Evolutionary conservation across 2,329 filamentous ascomycete species (phyloP), one percentile per base, ranked within the genome.

Genomic region (Karstenula rhodostoma): DNA sequence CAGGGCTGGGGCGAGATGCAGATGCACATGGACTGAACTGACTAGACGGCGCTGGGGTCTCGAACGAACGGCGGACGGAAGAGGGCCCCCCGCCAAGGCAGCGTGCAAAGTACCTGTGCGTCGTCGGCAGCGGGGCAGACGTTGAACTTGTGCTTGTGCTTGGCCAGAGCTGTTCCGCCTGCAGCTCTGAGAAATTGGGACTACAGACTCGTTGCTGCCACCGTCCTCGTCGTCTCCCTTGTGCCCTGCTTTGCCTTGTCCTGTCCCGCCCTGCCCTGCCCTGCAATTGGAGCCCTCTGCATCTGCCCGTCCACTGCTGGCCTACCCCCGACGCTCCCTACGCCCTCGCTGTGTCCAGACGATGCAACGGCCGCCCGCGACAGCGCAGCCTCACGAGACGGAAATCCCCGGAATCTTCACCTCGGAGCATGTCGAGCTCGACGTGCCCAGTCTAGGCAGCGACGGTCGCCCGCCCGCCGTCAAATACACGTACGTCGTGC

Each of bases 401-500:
- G 71, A 73, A 63, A 67, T 67, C 51, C 70, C 68, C 15, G 78
- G 78, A 59, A 77, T 84, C 53, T 75, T 82, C 59, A 76, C 80
- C 61, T 81, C 81, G 47, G 80, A 82, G 70, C 79, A 80, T 66
- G 82, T 83, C 62, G 74, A 75, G 48, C 74, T 86, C 59, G 80
- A 84, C 68, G 69, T 85, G 46, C 80, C 76, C 33, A 63, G 78
- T 27, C 67, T 73, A n/a, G 70, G 71, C 56, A 72, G 75, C 42
- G 74, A 77, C 48, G 70, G 68, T 55, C 74, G 81, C 56, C 82
- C 82, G 29, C 74, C 79, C 53, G 73, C 78, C 33, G 72, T 84
- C 67, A 83, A 81, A 73, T 83, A 83, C 64, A 79, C 84, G 83
- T 85, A 76, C 68, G 81, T 59, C 46, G 76, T 67, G 79, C 59